Conservation (phyloP, 1,139 yeast species). For the Wickerhamiella pararugosa region DNA sequence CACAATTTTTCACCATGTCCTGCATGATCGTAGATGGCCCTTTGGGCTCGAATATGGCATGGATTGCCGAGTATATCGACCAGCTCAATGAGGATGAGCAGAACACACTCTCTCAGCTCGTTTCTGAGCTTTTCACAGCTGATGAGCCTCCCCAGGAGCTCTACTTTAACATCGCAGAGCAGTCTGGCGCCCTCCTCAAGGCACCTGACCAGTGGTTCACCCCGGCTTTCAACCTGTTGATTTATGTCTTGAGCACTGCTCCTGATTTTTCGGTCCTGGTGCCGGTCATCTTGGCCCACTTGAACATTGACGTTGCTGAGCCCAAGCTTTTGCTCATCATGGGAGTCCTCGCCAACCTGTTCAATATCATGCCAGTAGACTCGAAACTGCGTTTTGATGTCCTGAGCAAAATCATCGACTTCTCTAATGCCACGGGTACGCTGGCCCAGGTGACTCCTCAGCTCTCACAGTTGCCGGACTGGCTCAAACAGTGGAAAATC, state of each 20-base stretch:
- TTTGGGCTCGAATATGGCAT: slow-evolving; percentile 26
- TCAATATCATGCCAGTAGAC: slow-evolving; percentile 26
- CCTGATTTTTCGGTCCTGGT: slow-evolving; percentile 23
- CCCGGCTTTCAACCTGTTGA: slow-evolving; percentile 27
- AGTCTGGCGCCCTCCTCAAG: slow-evolving; percentile 20
- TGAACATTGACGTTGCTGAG: slow-evolving; percentile 20
- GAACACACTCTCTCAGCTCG: slow-evolving; percentile 13
- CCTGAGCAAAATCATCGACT: slow-evolving; percentile 23
- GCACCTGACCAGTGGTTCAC: slow-evolving; percentile 30
- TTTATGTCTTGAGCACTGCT: slow-evolving; percentile 26
- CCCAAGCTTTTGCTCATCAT: slow-evolving; percentile 23
- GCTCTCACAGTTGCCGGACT: slow-evolving; percentile 25
- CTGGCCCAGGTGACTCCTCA: slow-evolving; percentile 25
- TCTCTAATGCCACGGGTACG: slow-evolving; percentile 23
- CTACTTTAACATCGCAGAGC: slow-evolving; percentile 23
- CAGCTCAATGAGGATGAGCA: slow-evolving; percentile 18
- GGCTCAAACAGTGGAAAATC: slow-evolving; percentile 28
- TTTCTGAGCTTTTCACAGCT: slow-evolving; percentile 18
- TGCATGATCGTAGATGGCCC: slow-evolving; percentile 20
- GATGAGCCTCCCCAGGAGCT: slow-evolving; percentile 21
- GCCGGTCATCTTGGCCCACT: slow-evolving; percentile 22
- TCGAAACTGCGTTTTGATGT: slow-evolving; percentile 23
- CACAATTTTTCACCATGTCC: background rate
- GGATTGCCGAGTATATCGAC: slow-evolving; percentile 28
- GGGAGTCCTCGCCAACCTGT: slow-evolving; percentile 28